Base-by-base conservation (phyloP, 257 asterid species). In the Handroanthus guayacan region DNA sequence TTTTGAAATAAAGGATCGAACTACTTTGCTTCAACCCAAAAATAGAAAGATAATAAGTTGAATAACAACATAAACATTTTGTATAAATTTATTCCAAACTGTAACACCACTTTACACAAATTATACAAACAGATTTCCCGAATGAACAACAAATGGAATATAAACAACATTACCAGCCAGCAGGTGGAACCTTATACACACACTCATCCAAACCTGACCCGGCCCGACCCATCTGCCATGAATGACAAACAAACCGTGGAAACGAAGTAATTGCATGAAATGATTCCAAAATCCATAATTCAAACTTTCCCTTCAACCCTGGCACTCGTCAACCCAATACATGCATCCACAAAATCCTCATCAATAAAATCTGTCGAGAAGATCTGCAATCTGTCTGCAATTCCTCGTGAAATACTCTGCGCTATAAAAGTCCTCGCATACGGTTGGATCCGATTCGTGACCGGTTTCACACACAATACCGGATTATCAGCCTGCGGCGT, bases 401-500 rank as follows among this genome's bases (percentile, higher is more conserved):
- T 3, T 2, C 93, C 94, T 79, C 68, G 66, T 14, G 78, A 69
- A 20, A 82, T 60, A 73, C 93, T 73, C 75, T 90, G 90, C 6
- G 82, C 54, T 11, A 95, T 85, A 37, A 95, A 92, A 60, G 87
- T 47, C 90, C 99, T 88, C 14, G 91, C 87, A n/a, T 86, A 92
- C 2, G 87, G 85, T 64, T 82, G 96, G 72, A 95, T 92, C 80
- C 99, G 78, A 38, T 82, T 71, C 1, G 98, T 92, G 11, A 91
- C 97, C 10, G 95, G 96, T 78, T 55, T 88, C 74, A 95, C 97
- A 75, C 97, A 92, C 80, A 92, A 6, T 0, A 91, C 78, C 62
- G 96, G 99, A 75, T 93, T 93, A 80, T 95, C 96, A 3, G 96
- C 90, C 76, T 95, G 95, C 2, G 98, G 97, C 47, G 97, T 95